A percentile compares a stretch with the other conserved stretches of the same genome.
phyloP scores from a whole-genome alignment of 2,329 filamentous ascomycete species.

The Colletotrichum scovillei region DNA sequence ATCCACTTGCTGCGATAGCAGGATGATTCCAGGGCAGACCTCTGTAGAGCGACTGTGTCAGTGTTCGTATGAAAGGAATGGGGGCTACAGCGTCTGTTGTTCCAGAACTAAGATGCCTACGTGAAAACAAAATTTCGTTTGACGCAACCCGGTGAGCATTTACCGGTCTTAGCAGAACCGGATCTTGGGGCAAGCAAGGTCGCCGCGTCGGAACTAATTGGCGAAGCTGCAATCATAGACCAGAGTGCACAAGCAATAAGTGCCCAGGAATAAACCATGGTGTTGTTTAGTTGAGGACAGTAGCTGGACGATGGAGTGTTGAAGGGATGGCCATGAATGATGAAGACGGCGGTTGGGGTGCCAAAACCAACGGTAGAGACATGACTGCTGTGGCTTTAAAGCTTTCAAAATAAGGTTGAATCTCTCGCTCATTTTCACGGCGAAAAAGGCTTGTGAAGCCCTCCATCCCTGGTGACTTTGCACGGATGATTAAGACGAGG shows the following conservation, averaged over 20 bases:
- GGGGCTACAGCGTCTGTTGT: no score
- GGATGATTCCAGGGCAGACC: conserved; percentile 32
- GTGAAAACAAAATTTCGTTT: conserved; percentile 23
- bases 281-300: background rate
- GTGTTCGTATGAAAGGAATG: background rate
- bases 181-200: background rate
- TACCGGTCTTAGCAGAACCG: background rate
- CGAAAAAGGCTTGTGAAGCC: background rate
- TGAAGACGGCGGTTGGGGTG: background rate
- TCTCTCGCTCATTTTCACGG: background rate
- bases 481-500: background rate
- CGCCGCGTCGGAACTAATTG: background rate
- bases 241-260: background rate
- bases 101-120: background rate
- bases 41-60: background rate
- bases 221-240: background rate
- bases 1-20: conserved; percentile 16
- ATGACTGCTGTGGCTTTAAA: background rate
- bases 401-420: background rate
- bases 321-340: background rate
- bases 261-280: background rate
- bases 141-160: background rate
- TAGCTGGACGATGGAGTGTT: background rate
- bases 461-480: background rate
- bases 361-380: background rate